phyloP scores from a whole-genome alignment of 176 grass and related monocot genomes.

The Lolium multiflorum region DNA sequence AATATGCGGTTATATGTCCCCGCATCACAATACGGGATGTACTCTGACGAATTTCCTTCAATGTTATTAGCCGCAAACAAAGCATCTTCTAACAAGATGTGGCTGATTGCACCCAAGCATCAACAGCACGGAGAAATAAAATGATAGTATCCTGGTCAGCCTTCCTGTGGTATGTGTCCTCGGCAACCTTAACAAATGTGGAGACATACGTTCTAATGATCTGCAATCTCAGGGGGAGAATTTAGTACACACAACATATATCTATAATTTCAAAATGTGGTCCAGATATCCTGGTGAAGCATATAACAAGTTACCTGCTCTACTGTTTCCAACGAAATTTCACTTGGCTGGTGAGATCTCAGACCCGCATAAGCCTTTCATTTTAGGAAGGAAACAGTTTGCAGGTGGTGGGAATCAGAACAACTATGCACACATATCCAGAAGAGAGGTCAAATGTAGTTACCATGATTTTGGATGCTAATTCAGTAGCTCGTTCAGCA shows the following conservation, averaged over 20 bases:
- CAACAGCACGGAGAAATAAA: neutral
- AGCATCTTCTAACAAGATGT: constrained; percentile 30
- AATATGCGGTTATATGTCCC: neutral
- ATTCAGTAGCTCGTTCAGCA: neutral
- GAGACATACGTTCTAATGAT: neutral
- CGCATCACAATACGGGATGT: neutral
- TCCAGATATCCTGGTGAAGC: neutral
- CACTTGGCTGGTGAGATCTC: constrained; percentile 12
- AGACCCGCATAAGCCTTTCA: neutral
- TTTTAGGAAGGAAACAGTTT: neutral
- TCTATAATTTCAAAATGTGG: neutral
- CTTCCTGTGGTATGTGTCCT: neutral
- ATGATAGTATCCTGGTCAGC: neutral
- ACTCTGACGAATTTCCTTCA: neutral
- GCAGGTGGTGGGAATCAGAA: neutral
- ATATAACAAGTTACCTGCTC: constrained; percentile 6
- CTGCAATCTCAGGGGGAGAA: neutral
- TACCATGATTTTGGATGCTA: constrained; percentile 27
- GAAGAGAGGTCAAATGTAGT: neutral
- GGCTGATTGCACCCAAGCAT: neutral
- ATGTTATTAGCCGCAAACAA: neutral
- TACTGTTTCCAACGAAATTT: constrained; percentile 15
- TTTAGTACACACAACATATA: neutral
- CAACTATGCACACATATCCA: neutral
- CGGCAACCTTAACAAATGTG: neutral